A percentile compares a stretch with the other conserved stretches of the same genome.
These are phyloP conservation scores for Solanum ahanhuiri DNA, from an alignment of 257 asterid genomes.

Conservation along the genomic window DNA sequence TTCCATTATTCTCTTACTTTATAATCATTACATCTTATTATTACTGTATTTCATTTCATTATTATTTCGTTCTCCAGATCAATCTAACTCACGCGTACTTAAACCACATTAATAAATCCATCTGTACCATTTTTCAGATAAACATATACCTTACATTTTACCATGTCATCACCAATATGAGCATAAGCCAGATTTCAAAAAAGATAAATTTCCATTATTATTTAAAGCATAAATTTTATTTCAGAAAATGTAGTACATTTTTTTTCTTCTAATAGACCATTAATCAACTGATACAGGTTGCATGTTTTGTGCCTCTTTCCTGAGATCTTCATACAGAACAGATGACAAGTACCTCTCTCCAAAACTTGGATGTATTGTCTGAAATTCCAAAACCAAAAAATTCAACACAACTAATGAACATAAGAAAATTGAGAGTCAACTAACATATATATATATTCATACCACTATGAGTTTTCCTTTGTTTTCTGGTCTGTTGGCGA, in stretches of 20 bases:
- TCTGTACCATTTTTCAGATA: too few relatives aligned
- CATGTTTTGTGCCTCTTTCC: conserved; percentile 85
- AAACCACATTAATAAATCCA: too few relatives aligned
- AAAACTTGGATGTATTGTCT: conserved; percentile 89
- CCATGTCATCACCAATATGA: neutral
- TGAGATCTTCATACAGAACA: conserved; percentile 66
- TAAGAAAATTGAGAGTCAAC: neutral
- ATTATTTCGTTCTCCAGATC: too few relatives aligned
- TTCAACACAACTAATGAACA: neutral
- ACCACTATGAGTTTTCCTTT: conserved; percentile 96
- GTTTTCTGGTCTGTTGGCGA: conserved; percentile 82
- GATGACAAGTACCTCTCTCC: conserved; percentile 94
- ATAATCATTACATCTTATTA: too few relatives aligned
- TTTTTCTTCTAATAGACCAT: neutral
- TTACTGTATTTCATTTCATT: too few relatives aligned
- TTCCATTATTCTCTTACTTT: too few relatives aligned
- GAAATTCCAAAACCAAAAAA: conserved; percentile 2
- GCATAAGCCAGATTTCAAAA: neutral
- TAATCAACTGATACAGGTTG: conserved; percentile 87
- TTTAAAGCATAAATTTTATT: neutral
- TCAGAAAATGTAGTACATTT: neutral
- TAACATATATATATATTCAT: conserved; percentile 1
- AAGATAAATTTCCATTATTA: neutral
- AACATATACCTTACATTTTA: neutral
- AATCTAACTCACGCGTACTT: too few relatives aligned